Base-by-base conservation (phyloP, 345 rosid species). In the Eutrema yunnanense region DNA sequence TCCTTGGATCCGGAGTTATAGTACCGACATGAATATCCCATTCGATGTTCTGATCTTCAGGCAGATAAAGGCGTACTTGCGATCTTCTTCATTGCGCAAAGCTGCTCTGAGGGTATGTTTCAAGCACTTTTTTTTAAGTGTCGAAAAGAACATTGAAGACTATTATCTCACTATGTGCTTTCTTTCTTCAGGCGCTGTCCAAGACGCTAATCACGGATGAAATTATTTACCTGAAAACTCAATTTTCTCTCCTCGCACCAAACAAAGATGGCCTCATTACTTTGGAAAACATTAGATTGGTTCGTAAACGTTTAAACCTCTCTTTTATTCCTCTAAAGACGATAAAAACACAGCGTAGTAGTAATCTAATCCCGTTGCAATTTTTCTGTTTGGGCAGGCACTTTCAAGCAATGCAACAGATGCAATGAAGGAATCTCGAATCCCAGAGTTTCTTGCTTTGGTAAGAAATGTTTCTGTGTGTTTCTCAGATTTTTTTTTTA, bases 61-160 rank as follows among this genome's bases (percentile, higher is more conserved):
- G 78, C 90, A 82, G 73, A 84, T 89, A 76, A 91, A 84, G 81
- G 81, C 87, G 5, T 94, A 94, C 62, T 81, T 91, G 84, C 81
- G 84, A 63, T 87, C 97, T 5, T 86, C 97, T 61, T 76, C 90
- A 63, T 73, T 94, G 82, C 92, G 96, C 8, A 88, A 84, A 80
- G 91, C 93, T 78, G 97, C 98, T 73, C 76, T 94, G 70, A 86
- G 62, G 95, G 98, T 94, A 79, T 78, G 84, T 74, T 59, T 40
- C 44, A 8, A 43, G 57, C 53, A 33, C 32, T 19, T 42, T 41
- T 32, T 12, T 32, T 32, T 2, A 26, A 49, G 43, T 61, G 3
- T 33, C 0, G 4, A 33, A 3, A 32, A 9, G 60, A 49, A 9
- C 48, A 26, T 14, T 42, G 37, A 57, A 58, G 61, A 53, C 6